phyloP scores from a whole-genome alignment of 768 basidiomycete genomes.

The Russula virescens region DNA sequence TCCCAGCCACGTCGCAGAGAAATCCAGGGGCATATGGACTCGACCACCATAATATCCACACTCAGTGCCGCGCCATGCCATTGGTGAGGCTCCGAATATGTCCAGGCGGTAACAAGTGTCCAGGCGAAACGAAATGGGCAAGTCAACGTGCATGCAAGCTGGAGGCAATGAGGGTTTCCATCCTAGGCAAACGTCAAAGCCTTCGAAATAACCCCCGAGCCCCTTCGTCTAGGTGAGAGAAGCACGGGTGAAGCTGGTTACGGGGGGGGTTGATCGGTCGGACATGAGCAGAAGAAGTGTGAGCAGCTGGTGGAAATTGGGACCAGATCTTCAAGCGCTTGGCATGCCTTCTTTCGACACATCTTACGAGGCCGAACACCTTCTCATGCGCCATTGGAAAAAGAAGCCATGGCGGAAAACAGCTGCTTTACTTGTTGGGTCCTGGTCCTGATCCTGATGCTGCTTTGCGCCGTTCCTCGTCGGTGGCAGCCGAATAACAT shows the following conservation, averaged over 20 bases:
- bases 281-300: conserved; percentile 17
- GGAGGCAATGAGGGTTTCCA: not conserved
- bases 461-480: not conserved
- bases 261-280: conserved; percentile 17
- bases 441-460: no score
- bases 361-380: not conserved
- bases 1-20: not conserved
- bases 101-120: not conserved
- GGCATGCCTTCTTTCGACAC: not conserved
- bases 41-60: not conserved
- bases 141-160: not conserved
- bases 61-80: not conserved
- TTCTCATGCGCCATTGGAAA: not conserved
- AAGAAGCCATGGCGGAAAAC: not conserved
- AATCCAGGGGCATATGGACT: not conserved
- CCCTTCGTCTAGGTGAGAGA: not conserved
- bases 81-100: not conserved
- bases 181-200: not conserved
- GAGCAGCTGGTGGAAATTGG: not conserved
- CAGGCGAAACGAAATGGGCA: not conserved
- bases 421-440: no score
- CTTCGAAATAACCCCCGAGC: not conserved
- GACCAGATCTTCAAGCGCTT: conserved; percentile 1
- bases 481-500: not conserved
- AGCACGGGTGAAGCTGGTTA: conserved; percentile 14